Percentiles rank a stretch among this genome's conserved stretches.
phyloP scores from a whole-genome alignment of 176 grass and related monocot species.

The Oryza australiensis region DNA sequence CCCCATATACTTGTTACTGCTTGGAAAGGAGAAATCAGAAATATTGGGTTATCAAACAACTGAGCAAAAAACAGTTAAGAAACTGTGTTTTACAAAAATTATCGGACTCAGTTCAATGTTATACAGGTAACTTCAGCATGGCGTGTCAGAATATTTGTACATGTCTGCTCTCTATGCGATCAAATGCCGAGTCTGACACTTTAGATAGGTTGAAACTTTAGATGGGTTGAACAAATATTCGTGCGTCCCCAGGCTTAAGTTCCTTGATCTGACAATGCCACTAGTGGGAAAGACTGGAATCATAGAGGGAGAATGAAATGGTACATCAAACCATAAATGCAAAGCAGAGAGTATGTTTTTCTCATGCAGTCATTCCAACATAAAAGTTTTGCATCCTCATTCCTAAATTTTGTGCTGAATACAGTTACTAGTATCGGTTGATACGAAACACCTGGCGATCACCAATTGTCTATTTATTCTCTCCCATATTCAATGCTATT shows the following conservation, averaged over 20 bases:
- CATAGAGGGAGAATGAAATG: neutral
- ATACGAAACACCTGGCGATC: neutral
- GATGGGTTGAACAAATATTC: neutral
- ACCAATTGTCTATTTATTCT: neutral
- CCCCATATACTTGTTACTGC: neutral
- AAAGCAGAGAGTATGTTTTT: neutral
- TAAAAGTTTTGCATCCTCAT: neutral
- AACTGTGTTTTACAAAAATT: neutral
- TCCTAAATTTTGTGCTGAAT: neutral
- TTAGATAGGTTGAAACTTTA: neutral
- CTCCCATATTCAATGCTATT: neutral
- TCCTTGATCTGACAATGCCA: neutral
- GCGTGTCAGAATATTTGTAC: neutral
- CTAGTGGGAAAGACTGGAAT: neutral
- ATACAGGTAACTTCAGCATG: neutral
- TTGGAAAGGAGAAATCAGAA: neutral
- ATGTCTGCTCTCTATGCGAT: neutral
- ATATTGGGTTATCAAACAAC: constrained; percentile 5
- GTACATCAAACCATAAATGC: neutral
- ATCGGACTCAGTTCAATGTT: neutral
- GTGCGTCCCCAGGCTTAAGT: neutral
- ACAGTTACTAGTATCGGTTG: neutral
- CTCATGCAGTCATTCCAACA: neutral
- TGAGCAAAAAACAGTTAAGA: neutral
- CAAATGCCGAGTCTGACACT: neutral